Percentiles rank a stretch among this genome's conserved stretches.
Conservation (phyloP, 2,329 filamentous ascomycete genomes). For the Fusarium verticillioides region DNA sequence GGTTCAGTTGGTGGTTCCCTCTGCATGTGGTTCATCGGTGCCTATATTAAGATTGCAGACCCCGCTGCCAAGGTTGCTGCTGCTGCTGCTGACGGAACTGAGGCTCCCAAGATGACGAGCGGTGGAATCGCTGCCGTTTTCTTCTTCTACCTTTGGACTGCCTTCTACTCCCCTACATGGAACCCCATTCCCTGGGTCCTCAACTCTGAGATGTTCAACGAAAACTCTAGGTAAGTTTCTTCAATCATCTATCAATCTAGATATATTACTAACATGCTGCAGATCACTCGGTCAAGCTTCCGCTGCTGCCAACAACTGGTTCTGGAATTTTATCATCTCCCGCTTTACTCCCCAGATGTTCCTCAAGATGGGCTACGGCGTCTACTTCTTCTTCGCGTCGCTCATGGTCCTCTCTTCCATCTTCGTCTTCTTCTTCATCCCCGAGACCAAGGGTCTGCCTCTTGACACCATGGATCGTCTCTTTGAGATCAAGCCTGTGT, state of each 20-base stretch:
- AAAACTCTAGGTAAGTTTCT: constrained; percentile 56
- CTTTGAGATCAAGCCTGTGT: constrained; percentile 61
- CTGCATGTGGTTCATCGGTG: constrained; percentile 72
- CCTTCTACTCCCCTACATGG: constrained; percentile 77
- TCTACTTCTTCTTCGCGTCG: constrained; percentile 75
- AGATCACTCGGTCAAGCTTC: constrained; percentile 74
- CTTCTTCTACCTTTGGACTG: constrained; percentile 66
- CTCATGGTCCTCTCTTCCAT: constrained; percentile 67
- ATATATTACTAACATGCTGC: background rate
- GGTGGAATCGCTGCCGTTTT: constrained; percentile 76
- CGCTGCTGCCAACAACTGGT: constrained; percentile 78
- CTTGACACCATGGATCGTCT: constrained; percentile 73
- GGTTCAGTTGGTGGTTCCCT: constrained; percentile 70
- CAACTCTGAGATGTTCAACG: constrained; percentile 80
- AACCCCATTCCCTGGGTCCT: constrained; percentile 81
- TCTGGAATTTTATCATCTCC: constrained; percentile 75
- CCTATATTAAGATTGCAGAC: constrained; percentile 57
- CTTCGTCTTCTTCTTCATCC: constrained; percentile 72
- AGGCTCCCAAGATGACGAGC: constrained; percentile 15
- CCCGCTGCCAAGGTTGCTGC: constrained; percentile 51
- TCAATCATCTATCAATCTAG: rapidly evolving
- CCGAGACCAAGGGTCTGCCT: constrained; percentile 73
- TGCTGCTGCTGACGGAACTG: constrained; percentile 45
- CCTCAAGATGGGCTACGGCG: constrained; percentile 65
- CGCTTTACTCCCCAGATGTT: constrained; percentile 78